Conservation (phyloP, 2,329 filamentous ascomycete species). For the Phoma sp. region DNA sequence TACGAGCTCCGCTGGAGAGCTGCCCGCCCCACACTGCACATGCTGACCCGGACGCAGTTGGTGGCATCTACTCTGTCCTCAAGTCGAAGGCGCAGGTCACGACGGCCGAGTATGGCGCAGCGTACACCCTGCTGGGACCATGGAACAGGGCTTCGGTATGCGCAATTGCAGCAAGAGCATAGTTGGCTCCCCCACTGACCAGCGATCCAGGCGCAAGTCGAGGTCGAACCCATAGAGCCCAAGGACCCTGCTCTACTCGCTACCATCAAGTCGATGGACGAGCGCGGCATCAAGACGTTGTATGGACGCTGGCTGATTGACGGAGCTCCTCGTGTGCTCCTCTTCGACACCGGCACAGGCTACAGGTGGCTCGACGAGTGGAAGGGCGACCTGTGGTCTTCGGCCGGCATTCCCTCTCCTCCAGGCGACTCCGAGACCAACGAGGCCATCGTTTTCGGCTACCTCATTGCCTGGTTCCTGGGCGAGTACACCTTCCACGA, state of each 20-base stretch:
- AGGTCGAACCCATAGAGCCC: slow-evolving; percentile 92
- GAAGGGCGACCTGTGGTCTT: slow-evolving; percentile 95
- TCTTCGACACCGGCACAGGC: slow-evolving; percentile 94
- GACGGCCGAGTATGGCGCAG: slow-evolving; percentile 96
- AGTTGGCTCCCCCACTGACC: slow-evolving; percentile 22
- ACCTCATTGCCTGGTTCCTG: slow-evolving; percentile 96
- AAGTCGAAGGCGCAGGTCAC: slow-evolving; percentile 99
- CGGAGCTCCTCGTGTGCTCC: slow-evolving; percentile 88
- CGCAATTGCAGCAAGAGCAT: slow-evolving; percentile 18
- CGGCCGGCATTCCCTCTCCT: slow-evolving; percentile 91
- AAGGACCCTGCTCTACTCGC: slow-evolving; percentile 78
- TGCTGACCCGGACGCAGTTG: slow-evolving; percentile 66
- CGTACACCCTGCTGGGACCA: slow-evolving; percentile 94
- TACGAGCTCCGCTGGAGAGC: slow-evolving; percentile 52
- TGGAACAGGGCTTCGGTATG: slow-evolving; percentile 88
- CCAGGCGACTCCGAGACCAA: slow-evolving; percentile 93
- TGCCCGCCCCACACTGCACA: slow-evolving; percentile 9
- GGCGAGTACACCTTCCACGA: slow-evolving; percentile 98
- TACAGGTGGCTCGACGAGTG: slow-evolving; percentile 93
- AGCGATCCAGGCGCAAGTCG: slow-evolving; percentile 79
- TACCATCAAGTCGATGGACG: slow-evolving; percentile 91
- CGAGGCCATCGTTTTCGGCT: slow-evolving; percentile 96
- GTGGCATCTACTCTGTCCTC: slow-evolving; percentile 98
- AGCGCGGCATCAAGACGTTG: slow-evolving; percentile 85
- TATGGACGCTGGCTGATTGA: slow-evolving; percentile 99